Evolutionary conservation across 306 rosid species (phyloP).

Genomic region (Quercus rubra): DNA sequence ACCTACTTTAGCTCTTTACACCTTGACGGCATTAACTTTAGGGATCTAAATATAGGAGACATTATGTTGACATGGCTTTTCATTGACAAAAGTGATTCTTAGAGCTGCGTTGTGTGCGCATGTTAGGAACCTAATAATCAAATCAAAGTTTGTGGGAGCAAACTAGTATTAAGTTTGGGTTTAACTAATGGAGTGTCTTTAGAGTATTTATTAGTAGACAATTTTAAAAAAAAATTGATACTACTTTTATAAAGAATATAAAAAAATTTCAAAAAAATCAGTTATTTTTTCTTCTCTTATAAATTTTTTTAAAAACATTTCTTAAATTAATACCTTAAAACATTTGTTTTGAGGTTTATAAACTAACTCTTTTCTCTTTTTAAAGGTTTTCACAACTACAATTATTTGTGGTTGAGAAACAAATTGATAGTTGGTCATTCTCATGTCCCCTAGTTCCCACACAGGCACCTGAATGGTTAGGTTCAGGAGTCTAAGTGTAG

Average conservation of each 20-base stretch:
- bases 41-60: not conserved
- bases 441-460: not conserved
- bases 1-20: not conserved
- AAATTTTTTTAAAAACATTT: not conserved
- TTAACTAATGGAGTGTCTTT: too few species aligned
- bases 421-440: not conserved
- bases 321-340: too few species aligned
- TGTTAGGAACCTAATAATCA: not conserved
- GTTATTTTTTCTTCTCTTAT: too few species aligned
- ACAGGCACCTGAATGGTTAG: not conserved
- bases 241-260: accelerated
- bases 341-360: accelerated
- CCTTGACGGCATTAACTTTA: not conserved
- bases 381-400: not conserved
- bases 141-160: not conserved
- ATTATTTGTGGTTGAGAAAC: not conserved
- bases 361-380: not conserved
- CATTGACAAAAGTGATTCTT: not conserved
- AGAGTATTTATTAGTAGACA: accelerated
- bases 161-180: not conserved
- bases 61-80: not conserved
- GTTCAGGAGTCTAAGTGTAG: not conserved
- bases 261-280: too few species aligned
- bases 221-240: too few species aligned
- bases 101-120: not conserved